A percentile compares a stretch with the other conserved stretches of the same genome.
Evolutionary conservation across 257 asterid species (phyloP).

Genomic region (Leonotis leonurus): DNA sequence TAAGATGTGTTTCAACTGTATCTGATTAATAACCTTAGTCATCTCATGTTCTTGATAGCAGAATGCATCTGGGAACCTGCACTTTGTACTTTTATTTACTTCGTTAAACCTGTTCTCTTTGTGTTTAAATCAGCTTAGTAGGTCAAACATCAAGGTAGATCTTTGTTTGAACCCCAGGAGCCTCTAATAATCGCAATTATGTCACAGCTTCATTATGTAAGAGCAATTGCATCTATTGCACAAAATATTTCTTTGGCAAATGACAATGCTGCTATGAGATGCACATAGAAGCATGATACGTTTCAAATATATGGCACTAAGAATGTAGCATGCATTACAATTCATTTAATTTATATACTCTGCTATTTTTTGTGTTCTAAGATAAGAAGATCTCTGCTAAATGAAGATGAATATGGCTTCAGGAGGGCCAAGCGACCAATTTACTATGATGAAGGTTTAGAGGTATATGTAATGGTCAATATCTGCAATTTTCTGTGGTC

Average conservation of each 20-base stretch:
- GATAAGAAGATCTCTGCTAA: slow-evolving; percentile 70
- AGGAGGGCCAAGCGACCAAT: slow-evolving; percentile 62
- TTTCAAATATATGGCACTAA: not conserved
- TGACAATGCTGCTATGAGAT: not conserved
- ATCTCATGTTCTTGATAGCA: not conserved
- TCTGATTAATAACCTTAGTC: not conserved
- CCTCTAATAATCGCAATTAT: no score
- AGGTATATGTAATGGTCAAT: slow-evolving; percentile 37
- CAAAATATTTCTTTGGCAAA: not conserved
- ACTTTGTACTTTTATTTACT: not conserved
- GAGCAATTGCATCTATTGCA: not conserved
- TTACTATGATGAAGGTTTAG: slow-evolving; percentile 76
- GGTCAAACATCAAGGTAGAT: no score
- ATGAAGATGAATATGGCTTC: slow-evolving; percentile 83
- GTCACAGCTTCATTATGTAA: not conserved
- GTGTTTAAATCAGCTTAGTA: not conserved
- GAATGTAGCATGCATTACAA: not conserved
- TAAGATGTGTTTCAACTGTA: not conserved
- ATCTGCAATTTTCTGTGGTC: slow-evolving; percentile 4
- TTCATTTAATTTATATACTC: not conserved
- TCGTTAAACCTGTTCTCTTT: not conserved
- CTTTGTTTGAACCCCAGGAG: no score
- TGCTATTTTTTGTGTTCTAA: slow-evolving; percentile 18
- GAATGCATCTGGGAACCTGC: not conserved
- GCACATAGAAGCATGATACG: not conserved